Evolutionary conservation across 2,329 filamentous ascomycete genomes (phyloP).

Genomic region (Talaromyces sp.): DNA sequence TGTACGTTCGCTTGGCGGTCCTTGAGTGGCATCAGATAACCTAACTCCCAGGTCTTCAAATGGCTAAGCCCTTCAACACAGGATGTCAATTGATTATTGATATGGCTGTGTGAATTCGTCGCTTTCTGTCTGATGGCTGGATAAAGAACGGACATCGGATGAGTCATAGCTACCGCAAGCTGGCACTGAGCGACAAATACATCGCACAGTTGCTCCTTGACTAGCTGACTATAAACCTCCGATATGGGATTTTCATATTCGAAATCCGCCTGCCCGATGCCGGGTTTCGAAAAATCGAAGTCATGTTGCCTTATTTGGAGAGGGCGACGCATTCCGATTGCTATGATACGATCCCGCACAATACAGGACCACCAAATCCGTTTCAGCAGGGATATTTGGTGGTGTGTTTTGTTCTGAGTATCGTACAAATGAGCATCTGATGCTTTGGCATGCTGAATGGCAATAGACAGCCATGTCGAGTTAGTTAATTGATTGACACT

Average conservation of each 20-base stretch:
- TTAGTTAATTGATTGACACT: neutral
- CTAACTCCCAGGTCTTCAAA: neutral
- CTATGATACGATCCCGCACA: neutral
- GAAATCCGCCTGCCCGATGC: neutral
- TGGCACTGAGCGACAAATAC: neutral
- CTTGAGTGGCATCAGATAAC: neutral
- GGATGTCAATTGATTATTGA: neutral
- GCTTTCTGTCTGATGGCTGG: neutral
- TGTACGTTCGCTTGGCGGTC: neutral
- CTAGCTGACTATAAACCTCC: neutral
- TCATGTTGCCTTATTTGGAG: neutral
- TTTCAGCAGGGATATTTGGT: neutral
- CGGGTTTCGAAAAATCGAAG: neutral
- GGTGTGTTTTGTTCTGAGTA: neutral
- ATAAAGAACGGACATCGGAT: neutral
- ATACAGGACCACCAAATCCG: conserved; percentile 1
- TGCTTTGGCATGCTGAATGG: neutral
- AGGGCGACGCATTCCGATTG: neutral
- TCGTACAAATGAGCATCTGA: neutral
- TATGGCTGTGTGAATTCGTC: neutral
- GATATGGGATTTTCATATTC: neutral
- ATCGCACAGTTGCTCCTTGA: neutral
- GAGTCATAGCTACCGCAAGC: neutral
- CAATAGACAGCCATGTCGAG: neutral
- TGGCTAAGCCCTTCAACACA: neutral